Conservation (phyloP, 139 green algal genomes). For the Chlamydomonas incerta region DNA sequence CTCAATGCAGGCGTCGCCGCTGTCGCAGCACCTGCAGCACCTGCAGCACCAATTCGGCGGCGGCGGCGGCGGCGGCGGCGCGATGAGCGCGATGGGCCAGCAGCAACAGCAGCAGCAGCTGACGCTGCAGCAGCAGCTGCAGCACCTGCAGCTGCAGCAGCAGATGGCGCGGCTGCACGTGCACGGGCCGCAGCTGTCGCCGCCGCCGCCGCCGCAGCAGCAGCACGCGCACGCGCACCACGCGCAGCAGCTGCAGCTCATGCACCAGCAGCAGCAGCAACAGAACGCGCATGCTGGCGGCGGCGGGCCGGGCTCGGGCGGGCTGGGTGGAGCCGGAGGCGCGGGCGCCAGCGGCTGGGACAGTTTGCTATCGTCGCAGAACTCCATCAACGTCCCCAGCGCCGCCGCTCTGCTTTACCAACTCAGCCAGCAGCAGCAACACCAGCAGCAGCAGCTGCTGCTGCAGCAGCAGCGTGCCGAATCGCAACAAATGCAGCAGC, state of each 20-base stretch:
- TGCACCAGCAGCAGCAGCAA: constrained; percentile 5
- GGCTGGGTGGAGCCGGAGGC: background rate
- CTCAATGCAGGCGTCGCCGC: background rate
- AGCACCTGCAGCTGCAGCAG: background rate
- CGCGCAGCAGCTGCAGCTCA: background rate
- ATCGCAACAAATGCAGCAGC: too few species aligned
- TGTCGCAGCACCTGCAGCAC: background rate
- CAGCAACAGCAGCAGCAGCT: background rate
- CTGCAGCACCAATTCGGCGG: background rate
- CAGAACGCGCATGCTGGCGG: background rate
- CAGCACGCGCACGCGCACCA: too few species aligned
- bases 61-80: background rate
- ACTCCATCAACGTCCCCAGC: background rate
- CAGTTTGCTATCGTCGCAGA: background rate
- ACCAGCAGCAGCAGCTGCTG: background rate
- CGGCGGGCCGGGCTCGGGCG: background rate
- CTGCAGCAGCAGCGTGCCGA: background rate
- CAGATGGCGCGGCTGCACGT: background rate
- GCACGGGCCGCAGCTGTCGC: background rate
- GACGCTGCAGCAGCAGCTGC: background rate
- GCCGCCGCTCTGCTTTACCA: background rate
- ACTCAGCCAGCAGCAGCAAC: background rate
- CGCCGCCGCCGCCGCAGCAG: background rate
- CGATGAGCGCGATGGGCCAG: background rate
- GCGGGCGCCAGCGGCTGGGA: background rate